A percentile compares a stretch with the other conserved stretches of the same genome.
Conservation (phyloP, 768 basidiomycete genomes). For the Thelephora ganbajun region DNA sequence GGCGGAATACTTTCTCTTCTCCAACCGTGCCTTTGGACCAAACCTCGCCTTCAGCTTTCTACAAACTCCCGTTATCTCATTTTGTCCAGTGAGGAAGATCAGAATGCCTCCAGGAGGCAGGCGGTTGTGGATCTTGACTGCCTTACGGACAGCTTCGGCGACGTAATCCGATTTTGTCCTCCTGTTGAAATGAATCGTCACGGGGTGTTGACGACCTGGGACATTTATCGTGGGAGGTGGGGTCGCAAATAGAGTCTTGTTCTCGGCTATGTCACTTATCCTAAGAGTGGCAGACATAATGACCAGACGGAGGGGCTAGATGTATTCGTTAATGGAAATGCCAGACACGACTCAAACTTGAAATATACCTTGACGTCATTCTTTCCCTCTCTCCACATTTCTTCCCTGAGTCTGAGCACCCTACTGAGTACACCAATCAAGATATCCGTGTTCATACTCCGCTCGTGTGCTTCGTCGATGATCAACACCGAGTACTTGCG, state of each 20-base stretch:
- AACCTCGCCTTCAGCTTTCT: conserved; percentile 69
- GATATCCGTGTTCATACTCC: conserved; percentile 97
- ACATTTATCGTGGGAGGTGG: conserved; percentile 91
- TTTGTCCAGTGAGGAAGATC: conserved; percentile 90
- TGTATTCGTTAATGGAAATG: background rate
- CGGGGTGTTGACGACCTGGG: conserved; percentile 84
- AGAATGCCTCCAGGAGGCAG: conserved; percentile 89
- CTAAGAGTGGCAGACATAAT: conserved; percentile 99
- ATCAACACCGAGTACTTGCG: conserved; percentile 87
- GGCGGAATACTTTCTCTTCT: conserved; percentile 21
- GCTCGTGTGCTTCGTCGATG: conserved; percentile 95
- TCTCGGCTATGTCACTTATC: conserved; percentile 83
- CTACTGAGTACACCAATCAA: conserved; percentile 94
- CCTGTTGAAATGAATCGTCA: conserved; percentile 87
- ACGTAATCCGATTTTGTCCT: conserved; percentile 82
- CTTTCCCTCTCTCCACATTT: conserved; percentile 73
- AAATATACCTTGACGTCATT: conserved; percentile 49
- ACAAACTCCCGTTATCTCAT: conserved; percentile 83
- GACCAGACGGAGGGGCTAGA: conserved; percentile 74
- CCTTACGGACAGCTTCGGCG: conserved; percentile 79
- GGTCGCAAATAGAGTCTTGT: conserved; percentile 61
- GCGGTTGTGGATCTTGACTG: conserved; percentile 82
- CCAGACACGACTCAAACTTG: background rate
- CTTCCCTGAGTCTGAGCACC: conserved; percentile 78
- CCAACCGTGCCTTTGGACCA: conserved; percentile 48